Conservation (phyloP, 1,284 basidiomycete species). For the Cryptococcus deneoformans region DNA sequence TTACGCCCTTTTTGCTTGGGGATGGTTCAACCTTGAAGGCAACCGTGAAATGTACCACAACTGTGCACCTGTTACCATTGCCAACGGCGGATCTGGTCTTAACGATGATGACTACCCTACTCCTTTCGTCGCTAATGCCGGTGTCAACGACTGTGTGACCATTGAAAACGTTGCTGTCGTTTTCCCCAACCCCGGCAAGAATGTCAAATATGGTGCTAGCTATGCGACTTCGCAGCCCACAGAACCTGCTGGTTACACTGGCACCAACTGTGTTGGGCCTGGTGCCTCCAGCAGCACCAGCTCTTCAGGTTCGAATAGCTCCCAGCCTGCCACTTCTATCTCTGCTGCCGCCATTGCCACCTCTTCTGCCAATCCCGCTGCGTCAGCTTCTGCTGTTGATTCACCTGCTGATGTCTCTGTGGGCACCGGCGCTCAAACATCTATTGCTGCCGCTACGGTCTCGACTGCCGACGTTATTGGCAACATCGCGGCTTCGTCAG, state of each 20-base stretch:
- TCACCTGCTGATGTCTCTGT: too few relatives aligned
- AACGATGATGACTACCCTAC: slow-evolving; percentile 28
- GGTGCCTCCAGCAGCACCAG: slow-evolving; percentile 7
- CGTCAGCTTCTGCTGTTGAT: background rate
- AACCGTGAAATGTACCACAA: slow-evolving; percentile 51
- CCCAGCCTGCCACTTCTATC: background rate
- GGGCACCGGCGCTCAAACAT: too few relatives aligned
- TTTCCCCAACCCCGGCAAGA: slow-evolving; percentile 41
- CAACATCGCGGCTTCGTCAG: background rate
- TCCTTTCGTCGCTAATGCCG: slow-evolving; percentile 49
- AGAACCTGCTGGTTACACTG: slow-evolving; percentile 16
- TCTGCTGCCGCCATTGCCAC: slow-evolving; percentile 1
- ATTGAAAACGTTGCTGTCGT: slow-evolving; percentile 31
- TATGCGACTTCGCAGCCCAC: slow-evolving; percentile 20
- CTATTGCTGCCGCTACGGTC: background rate
- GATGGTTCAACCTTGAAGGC: slow-evolving; percentile 50
- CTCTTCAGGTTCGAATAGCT: background rate
- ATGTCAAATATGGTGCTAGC: slow-evolving; percentile 32
- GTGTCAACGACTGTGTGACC: slow-evolving; percentile 41
- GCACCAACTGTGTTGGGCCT: slow-evolving; percentile 22
- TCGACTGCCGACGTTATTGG: background rate
- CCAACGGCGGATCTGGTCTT: slow-evolving; percentile 32
- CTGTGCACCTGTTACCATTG: slow-evolving; percentile 49
- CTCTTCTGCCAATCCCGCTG: background rate
- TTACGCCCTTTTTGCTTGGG: slow-evolving; percentile 50